Evolutionary conservation across 1,284 basidiomycete genomes (phyloP).

Genomic region (Neolentinus lepideus): DNA sequence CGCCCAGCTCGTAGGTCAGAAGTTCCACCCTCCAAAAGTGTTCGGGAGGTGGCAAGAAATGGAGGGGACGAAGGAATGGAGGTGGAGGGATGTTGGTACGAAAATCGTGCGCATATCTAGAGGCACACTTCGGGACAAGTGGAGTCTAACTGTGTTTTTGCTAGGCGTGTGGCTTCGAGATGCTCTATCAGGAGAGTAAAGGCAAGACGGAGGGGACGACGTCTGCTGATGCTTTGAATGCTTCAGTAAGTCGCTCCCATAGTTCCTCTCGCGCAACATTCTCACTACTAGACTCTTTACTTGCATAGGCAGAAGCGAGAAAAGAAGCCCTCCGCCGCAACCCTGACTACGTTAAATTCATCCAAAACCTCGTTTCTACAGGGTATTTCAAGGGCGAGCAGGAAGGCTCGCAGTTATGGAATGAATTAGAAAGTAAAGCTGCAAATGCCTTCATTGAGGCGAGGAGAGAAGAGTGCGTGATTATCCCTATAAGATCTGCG

Average conservation of each 20-base stretch:
- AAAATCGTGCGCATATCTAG: slow-evolving; percentile 61
- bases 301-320: slow-evolving; percentile 43
- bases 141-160: not conserved
- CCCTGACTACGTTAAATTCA: slow-evolving; percentile 60
- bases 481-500: not conserved
- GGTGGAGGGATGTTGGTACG: slow-evolving; percentile 82
- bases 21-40: slow-evolving; percentile 85
- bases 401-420: slow-evolving; percentile 74
- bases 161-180: slow-evolving; percentile 91
- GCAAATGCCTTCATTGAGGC: slow-evolving; percentile 57
- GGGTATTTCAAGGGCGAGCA: slow-evolving; percentile 76
- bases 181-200: slow-evolving; percentile 83
- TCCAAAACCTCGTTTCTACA: slow-evolving; percentile 51
- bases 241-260: slow-evolving; percentile 35
- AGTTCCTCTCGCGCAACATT: not conserved
- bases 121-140: not conserved
- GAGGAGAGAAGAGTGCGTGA: slow-evolving; percentile 59
- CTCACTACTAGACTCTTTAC: no score
- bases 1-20: slow-evolving; percentile 87
- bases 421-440: slow-evolving; percentile 64
- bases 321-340: slow-evolving; percentile 61
- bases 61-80: slow-evolving; percentile 57
- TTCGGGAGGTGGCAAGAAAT: slow-evolving; percentile 73
- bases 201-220: slow-evolving; percentile 31
- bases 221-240: slow-evolving; percentile 29